These are phyloP conservation scores for Colletotrichum horii DNA, from an alignment of 2,329 filamentous ascomycete species.

Conservation along the genomic window DNA sequence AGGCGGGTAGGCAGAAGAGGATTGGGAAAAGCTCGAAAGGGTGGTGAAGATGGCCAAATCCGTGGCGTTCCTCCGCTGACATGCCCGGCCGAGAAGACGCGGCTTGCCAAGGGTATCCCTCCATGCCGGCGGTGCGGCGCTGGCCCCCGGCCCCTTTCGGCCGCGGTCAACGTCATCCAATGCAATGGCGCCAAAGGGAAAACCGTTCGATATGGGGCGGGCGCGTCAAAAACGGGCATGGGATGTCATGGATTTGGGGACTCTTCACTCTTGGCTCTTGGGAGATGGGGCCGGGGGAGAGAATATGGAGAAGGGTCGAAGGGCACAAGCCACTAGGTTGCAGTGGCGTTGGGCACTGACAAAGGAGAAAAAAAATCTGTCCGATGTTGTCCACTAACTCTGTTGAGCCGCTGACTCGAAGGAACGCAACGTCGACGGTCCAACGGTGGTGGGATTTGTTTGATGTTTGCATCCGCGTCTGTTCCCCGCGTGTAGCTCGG, in stretches of 20 bases:
- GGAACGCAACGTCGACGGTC: neutral
- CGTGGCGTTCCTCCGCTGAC: neutral
- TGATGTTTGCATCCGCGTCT: neutral
- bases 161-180: conserved; percentile 8
- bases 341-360: neutral
- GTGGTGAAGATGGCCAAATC: neutral
- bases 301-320: neutral
- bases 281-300: neutral
- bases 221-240: neutral
- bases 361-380: neutral
- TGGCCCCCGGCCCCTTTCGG: neutral
- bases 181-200: neutral
- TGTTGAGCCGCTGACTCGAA: conserved; percentile 11
- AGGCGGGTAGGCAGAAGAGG: neutral
- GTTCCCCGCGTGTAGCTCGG: neutral
- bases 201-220: neutral
- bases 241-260: neutral
- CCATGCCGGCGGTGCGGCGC: neutral
- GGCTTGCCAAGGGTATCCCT: conserved; percentile 4
- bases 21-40: neutral
- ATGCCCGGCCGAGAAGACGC: neutral
- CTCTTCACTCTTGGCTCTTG: neutral
- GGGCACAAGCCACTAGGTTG: conserved; percentile 4
- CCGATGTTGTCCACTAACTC: neutral
- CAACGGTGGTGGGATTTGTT: conserved; percentile 1